These are phyloP conservation scores for Articulospora tetracladia DNA, from an alignment of 495 filamentous ascomycete genomes.

Conservation along the genomic window DNA sequence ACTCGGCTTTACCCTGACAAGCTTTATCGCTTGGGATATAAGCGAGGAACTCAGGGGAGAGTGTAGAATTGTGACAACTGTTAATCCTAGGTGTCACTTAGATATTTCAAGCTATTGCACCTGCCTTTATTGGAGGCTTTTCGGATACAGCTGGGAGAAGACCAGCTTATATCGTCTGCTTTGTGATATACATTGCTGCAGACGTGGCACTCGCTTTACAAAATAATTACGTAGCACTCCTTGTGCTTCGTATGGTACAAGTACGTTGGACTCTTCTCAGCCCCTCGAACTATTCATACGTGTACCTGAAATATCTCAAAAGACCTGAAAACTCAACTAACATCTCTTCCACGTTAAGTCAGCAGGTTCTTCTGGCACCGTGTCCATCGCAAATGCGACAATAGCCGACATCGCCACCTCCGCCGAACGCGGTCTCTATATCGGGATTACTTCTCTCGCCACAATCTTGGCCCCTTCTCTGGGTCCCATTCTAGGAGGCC, in stretches of 20 bases:
- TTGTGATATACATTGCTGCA: conserved; percentile 49
- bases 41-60: no score
- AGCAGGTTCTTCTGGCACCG: conserved; percentile 44
- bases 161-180: conserved; percentile 48
- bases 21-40: no score
- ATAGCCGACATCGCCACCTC: conserved; percentile 19
- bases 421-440: conserved; percentile 47
- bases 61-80: no score
- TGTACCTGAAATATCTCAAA: no score
- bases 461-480: conserved; percentile 63
- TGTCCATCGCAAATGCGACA: conserved; percentile 43
- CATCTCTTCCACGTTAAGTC: conserved; percentile 26
- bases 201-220: conserved; percentile 51
- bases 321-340: no score
- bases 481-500: conserved; percentile 71
- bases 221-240: conserved; percentile 42
- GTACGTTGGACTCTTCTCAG: no score
- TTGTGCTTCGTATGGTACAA: conserved; percentile 51
- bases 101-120: conserved; percentile 55
- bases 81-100: background rate
- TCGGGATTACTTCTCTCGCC: conserved; percentile 32
- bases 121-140: conserved; percentile 52
- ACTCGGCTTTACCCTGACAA: background rate
- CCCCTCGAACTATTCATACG: no score
- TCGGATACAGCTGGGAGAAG: conserved; percentile 53